Conservation (phyloP, 2,329 filamentous ascomycete genomes). For the Apiospora malaysiana region DNA sequence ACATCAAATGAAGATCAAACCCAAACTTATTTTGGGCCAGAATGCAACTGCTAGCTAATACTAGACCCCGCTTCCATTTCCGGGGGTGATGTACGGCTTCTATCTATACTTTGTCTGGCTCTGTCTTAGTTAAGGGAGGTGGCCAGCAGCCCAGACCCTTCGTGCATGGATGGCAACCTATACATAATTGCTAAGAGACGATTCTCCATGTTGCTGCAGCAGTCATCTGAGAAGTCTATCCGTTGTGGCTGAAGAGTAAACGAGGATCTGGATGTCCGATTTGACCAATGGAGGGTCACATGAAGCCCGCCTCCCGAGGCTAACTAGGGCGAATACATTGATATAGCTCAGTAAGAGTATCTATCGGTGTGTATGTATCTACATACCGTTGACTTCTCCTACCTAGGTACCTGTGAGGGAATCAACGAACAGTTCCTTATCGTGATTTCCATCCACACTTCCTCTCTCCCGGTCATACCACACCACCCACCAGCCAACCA, state of each 20-base stretch:
- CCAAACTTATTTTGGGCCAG: not conserved
- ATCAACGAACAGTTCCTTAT: not conserved
- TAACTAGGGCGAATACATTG: not conserved
- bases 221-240: not conserved
- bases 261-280: not conserved
- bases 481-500: too few relatives aligned
- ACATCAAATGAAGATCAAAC: not conserved
- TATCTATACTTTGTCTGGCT: not conserved
- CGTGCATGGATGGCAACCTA: not conserved
- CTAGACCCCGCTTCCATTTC: conserved; percentile 7
- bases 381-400: too few relatives aligned
- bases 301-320: not conserved
- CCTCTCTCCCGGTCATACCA: not conserved
- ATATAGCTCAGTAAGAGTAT: not conserved
- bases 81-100: not conserved
- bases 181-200: not conserved
- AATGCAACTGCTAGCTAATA: not conserved
- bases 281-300: not conserved
- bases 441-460: not conserved
- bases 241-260: not conserved
- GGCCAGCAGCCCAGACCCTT: conserved; percentile 5
- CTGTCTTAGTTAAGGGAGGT: not conserved
- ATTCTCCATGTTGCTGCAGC: not conserved
- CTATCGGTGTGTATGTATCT: not conserved
- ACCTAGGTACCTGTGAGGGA: not conserved